A percentile compares a stretch with the other conserved stretches of the same genome.
phyloP scores from a whole-genome alignment of 1,139 yeast genomes.

The Zygoascus sp. region DNA sequence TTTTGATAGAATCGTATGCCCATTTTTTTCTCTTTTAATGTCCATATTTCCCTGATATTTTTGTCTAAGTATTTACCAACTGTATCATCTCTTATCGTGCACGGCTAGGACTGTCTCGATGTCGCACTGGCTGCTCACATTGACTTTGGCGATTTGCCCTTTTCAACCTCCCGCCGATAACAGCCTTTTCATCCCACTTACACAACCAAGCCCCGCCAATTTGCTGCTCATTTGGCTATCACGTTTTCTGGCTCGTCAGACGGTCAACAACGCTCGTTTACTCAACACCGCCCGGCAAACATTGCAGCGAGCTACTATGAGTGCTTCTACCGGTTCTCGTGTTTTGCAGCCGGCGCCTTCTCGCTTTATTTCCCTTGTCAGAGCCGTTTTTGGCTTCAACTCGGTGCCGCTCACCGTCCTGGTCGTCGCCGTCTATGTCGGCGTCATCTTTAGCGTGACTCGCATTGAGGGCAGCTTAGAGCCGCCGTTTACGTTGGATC shows the following conservation, averaged over 20 bases:
- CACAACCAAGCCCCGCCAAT: neutral
- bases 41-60: too few species aligned
- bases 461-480: conserved; percentile 10
- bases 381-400: conserved; percentile 11
- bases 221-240: neutral
- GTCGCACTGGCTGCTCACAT: too few species aligned
- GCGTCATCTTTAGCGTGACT: conserved; percentile 11
- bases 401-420: conserved; percentile 10
- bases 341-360: neutral
- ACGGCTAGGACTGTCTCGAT: too few species aligned
- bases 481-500: conserved; percentile 8
- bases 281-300: neutral
- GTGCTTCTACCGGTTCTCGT: neutral
- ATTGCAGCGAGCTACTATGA: neutral
- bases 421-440: conserved; percentile 10
- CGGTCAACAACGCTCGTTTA: neutral
- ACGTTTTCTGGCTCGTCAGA: neutral
- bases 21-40: too few species aligned
- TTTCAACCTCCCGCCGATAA: neutral
- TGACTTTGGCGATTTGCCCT: too few species aligned
- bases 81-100: too few species aligned
- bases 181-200: neutral
- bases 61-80: too few species aligned
- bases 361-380: neutral
- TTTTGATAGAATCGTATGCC: too few species aligned